Evolutionary conservation across 2,329 filamentous ascomycete genomes (phyloP).

Genomic region (Arthrinium puccinioides): DNA sequence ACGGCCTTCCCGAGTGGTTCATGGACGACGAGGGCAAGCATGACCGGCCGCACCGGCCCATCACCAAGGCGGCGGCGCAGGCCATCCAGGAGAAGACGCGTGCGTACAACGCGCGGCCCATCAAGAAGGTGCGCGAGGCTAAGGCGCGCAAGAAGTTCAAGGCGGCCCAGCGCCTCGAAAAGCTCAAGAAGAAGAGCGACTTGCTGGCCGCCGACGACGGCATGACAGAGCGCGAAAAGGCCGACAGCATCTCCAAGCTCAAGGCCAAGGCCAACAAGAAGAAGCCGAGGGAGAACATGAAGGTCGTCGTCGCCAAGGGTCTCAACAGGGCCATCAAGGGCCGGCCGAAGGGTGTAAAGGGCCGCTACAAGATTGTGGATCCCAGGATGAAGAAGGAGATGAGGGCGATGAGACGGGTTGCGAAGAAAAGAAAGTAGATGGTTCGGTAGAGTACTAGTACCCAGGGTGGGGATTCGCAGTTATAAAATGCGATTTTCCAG

Average conservation of each 20-base stretch:
- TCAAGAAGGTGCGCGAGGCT: constrained; percentile 98
- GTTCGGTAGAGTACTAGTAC: background rate
- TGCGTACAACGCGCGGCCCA: constrained; percentile 88
- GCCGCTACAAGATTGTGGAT: constrained; percentile 87
- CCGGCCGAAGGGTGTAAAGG: constrained; percentile 85
- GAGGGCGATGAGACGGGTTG: constrained; percentile 15
- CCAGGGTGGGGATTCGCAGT: too few species aligned
- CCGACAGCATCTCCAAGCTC: constrained; percentile 71
- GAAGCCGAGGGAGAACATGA: constrained; percentile 77
- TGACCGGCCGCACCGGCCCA: constrained; percentile 79
- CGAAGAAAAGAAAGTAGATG: constrained; percentile 10
- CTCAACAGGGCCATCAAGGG: constrained; percentile 79
- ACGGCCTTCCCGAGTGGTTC: constrained; percentile 96
- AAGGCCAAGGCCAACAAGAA: constrained; percentile 70
- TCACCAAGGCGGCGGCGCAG: constrained; percentile 78
- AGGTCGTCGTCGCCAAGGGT: constrained; percentile 82
- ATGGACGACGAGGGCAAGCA: constrained; percentile 84
- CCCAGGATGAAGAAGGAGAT: constrained; percentile 18
- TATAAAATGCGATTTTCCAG: too few species aligned
- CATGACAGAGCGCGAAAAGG: constrained; percentile 94
- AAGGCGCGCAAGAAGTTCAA: constrained; percentile 97
- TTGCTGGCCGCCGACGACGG: constrained; percentile 82
- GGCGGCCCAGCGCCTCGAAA: constrained; percentile 83
- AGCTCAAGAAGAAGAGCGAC: constrained; percentile 95
- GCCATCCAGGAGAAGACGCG: constrained; percentile 94